These are phyloP conservation scores for Blumeria hordei DNA, from an alignment of 2,329 filamentous ascomycete genomes.

Conservation along the genomic window DNA sequence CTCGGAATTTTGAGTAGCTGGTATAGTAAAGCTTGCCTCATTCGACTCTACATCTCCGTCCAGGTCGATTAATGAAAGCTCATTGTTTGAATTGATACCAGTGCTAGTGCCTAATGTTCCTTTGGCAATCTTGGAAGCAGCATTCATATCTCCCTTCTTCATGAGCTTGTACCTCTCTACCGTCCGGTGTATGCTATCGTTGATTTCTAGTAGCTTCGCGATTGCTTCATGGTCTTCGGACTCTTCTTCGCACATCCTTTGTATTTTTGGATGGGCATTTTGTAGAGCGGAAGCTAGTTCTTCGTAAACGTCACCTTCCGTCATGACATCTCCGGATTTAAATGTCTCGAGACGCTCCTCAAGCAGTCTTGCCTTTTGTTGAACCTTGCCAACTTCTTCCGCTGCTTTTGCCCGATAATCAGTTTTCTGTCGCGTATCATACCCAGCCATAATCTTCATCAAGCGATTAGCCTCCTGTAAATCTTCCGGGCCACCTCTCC, in stretches of 20 bases:
- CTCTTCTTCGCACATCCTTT: slow-evolving; percentile 96
- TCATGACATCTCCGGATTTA: slow-evolving; percentile 55
- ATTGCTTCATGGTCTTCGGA: slow-evolving; percentile 93
- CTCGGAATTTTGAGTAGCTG: slow-evolving; percentile 27
- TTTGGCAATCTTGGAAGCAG: slow-evolving; percentile 58
- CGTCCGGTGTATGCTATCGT: slow-evolving; percentile 94
- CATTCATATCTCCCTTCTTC: slow-evolving; percentile 82
- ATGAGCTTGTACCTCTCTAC: slow-evolving; percentile 87
- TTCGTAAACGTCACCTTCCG: slow-evolving; percentile 43
- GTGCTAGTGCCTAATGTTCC: slow-evolving; percentile 50
- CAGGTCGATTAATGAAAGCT: slow-evolving; percentile 87
- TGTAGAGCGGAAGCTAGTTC: slow-evolving; percentile 75
- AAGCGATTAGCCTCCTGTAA: slow-evolving; percentile 89
- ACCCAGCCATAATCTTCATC: slow-evolving; percentile 99
- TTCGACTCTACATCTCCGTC: slow-evolving; percentile 38
- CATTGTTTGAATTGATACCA: slow-evolving; percentile 41
- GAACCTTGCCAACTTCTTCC: slow-evolving; percentile 81
- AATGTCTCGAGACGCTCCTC: slow-evolving; percentile 83
- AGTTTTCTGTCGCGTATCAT: slow-evolving; percentile 83
- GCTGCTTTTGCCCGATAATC: slow-evolving; percentile 96
- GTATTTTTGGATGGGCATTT: slow-evolving; percentile 93
- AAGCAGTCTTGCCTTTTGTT: slow-evolving; percentile 77
- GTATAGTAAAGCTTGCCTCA: slow-evolving; percentile 21
- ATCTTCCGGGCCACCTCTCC: slow-evolving; percentile 74
- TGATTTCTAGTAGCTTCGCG: slow-evolving; percentile 85